These are phyloP conservation scores for Papiliotrema laurentii DNA, from an alignment of 1,284 basidiomycete genomes.

Conservation along the genomic window DNA sequence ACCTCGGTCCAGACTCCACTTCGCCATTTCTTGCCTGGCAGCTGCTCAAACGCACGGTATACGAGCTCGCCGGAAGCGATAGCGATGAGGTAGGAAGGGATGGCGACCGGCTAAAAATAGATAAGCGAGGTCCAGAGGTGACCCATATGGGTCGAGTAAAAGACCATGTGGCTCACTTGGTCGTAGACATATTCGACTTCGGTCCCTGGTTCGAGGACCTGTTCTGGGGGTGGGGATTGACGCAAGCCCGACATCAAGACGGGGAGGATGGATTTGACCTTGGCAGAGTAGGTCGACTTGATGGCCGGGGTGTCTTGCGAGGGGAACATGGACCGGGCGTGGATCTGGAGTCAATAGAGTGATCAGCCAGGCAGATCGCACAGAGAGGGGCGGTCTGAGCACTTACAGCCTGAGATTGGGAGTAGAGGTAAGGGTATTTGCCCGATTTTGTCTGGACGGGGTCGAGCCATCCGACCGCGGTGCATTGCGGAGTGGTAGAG, in stretches of 20 bases:
- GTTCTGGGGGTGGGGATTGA: constrained; percentile 65
- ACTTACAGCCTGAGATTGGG: constrained; percentile 75
- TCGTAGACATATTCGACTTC: constrained; percentile 48
- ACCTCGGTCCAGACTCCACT: constrained; percentile 81
- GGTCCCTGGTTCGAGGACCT: constrained; percentile 64
- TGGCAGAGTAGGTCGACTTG: constrained; percentile 65
- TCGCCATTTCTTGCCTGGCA: constrained; percentile 65
- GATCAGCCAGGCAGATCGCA: constrained; percentile 2
- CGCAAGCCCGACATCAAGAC: constrained; percentile 78
- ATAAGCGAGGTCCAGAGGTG: not conserved
- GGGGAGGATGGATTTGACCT: constrained; percentile 67
- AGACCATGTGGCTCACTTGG: constrained; percentile 54
- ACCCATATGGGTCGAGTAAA: not conserved
- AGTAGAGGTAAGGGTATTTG: constrained; percentile 82
- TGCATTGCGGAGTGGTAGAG: constrained; percentile 69
- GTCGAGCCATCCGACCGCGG: constrained; percentile 89
- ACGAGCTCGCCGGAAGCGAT: constrained; percentile 77
- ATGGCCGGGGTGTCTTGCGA: constrained; percentile 58
- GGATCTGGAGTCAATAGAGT: constrained; percentile 53
- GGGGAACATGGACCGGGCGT: constrained; percentile 73
- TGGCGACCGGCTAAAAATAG: constrained; percentile 62
- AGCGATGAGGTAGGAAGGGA: constrained; percentile 81
- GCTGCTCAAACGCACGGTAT: constrained; percentile 63
- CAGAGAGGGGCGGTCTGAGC: too few species aligned
- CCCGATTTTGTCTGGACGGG: constrained; percentile 88